phyloP scores from a whole-genome alignment of 1,284 basidiomycete genomes.

The Marasmius fiardii region DNA sequence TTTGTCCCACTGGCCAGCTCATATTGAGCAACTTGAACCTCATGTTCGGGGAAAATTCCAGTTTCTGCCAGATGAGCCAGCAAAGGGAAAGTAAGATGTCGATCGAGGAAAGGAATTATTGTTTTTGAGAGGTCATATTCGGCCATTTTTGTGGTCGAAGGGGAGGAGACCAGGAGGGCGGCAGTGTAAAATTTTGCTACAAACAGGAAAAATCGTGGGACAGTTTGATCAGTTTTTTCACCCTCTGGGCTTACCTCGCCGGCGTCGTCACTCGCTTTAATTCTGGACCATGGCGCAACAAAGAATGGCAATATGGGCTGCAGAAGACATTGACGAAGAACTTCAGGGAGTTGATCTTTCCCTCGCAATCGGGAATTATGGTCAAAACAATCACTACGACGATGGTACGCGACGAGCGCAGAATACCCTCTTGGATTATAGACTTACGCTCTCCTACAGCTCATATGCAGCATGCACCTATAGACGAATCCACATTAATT shows the following conservation, averaged over 20 bases:
- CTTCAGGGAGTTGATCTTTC: conserved; percentile 70
- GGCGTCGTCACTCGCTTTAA: neutral
- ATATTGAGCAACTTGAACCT: conserved; percentile 88
- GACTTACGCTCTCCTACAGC: conserved; percentile 20
- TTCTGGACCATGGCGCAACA: conserved; percentile 52
- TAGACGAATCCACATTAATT: conserved; percentile 63
- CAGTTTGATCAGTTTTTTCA: neutral
- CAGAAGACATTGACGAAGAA: conserved; percentile 74
- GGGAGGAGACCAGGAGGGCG: conserved; percentile 19
- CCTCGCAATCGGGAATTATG: conserved; percentile 68
- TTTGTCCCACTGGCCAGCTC: conserved; percentile 96
- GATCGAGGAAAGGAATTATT: conserved; percentile 90
- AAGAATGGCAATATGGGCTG: conserved; percentile 64
- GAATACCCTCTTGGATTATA: neutral
- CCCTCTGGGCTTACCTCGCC: neutral
- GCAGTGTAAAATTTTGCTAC: conserved; percentile 12
- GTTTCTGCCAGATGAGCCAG: conserved; percentile 83
- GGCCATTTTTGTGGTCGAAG: conserved; percentile 48
- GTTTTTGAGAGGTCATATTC: conserved; percentile 90
- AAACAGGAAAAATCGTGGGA: neutral
- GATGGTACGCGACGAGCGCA: conserved; percentile 46
- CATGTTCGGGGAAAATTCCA: conserved; percentile 68
- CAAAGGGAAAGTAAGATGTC: conserved; percentile 91
- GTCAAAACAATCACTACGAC: conserved; percentile 64
- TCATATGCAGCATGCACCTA: conserved; percentile 50